These are phyloP conservation scores for Inga leiocalycina DNA, from an alignment of 306 rosid genomes.

Conservation along the genomic window DNA sequence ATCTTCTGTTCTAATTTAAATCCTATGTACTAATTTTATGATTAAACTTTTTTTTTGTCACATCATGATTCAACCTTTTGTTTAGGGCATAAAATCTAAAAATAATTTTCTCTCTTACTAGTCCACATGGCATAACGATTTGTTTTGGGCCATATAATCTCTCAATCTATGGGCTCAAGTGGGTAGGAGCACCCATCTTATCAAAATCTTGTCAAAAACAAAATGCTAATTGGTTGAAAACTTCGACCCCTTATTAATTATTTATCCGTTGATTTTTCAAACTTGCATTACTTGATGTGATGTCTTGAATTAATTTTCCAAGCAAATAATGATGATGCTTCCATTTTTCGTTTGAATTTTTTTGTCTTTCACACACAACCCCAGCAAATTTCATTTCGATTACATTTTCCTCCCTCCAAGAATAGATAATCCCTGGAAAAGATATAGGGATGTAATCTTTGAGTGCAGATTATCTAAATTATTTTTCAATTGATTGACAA, in stretches of 20 bases:
- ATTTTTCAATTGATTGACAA: not conserved
- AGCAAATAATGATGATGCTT: not conserved
- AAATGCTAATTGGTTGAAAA: not conserved
- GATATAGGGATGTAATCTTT: not conserved
- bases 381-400: not conserved
- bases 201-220: not conserved
- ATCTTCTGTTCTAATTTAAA: not conserved
- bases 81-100: not conserved
- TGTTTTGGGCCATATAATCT: not conserved
- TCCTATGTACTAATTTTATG: not conserved
- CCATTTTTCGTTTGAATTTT: not conserved
- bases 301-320: not conserved
- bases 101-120: not conserved
- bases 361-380: not conserved
- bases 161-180: not conserved
- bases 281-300: not conserved
- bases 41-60: not conserved
- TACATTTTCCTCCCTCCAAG: too few relatives aligned
- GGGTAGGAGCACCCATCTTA: not conserved
- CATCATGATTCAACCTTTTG: not conserved
- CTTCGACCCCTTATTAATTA: not conserved
- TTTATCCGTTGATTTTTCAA: not conserved
- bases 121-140: not conserved
- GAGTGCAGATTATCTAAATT: not conserved
- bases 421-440: not conserved